A percentile compares a stretch with the other conserved stretches of the same genome.
These are phyloP conservation scores for Periconia sp. DNA, from an alignment of 2,329 filamentous ascomycete genomes.

Conservation along the genomic window DNA sequence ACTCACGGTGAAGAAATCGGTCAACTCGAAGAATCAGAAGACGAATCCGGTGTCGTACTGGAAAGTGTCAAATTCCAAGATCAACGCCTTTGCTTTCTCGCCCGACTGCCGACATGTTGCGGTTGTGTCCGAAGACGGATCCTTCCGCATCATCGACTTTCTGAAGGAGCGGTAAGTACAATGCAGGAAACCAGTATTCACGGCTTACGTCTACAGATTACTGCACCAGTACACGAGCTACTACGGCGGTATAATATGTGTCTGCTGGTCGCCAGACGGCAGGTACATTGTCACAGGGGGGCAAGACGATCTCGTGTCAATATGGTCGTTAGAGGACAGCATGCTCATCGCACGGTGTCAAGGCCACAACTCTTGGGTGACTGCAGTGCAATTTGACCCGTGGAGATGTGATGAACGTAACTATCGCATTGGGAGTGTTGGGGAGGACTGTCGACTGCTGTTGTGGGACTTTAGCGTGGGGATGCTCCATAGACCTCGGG, in stretches of 20 bases:
- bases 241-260: conserved; percentile 90
- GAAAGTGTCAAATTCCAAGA: conserved; percentile 89
- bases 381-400: conserved; percentile 89
- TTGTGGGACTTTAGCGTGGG: conserved; percentile 98
- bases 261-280: conserved; percentile 97
- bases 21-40: conserved; percentile 92
- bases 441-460: conserved; percentile 87
- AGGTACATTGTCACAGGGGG: conserved; percentile 95
- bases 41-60: conserved; percentile 89
- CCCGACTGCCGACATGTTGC: conserved; percentile 87
- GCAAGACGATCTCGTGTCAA: conserved; percentile 94
- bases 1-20: conserved; percentile 84
- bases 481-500: conserved; percentile 92
- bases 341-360: conserved; percentile 89
- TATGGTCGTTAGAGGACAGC: conserved; percentile 88
- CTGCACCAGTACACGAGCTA: conserved; percentile 87
- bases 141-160: conserved; percentile 88
- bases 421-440: conserved; percentile 95
- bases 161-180: conserved; percentile 77
- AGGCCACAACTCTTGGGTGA: conserved; percentile 95
- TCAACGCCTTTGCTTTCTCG: conserved; percentile 91
- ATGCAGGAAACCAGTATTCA: background rate
- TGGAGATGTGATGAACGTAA: conserved; percentile 96
- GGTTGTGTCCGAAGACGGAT: conserved; percentile 89
- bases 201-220: conserved; percentile 61